These are phyloP conservation scores for Prosopis cineraria DNA, from an alignment of 306 rosid genomes.

Conservation along the genomic window DNA sequence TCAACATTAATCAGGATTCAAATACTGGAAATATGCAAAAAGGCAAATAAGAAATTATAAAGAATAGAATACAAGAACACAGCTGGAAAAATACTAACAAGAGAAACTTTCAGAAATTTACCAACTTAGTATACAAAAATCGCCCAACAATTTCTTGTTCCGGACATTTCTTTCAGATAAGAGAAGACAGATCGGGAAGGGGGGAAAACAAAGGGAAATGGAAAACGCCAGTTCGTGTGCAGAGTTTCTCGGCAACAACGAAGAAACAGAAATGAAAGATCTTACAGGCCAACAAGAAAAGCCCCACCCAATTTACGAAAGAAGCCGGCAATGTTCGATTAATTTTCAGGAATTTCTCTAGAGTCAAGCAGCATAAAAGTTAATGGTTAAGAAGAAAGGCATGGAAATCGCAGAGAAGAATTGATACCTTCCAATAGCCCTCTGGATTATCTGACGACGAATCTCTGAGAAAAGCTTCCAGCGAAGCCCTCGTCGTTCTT, in stretches of 20 bases:
- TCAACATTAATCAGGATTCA: neutral
- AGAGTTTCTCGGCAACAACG: neutral
- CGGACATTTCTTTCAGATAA: neutral
- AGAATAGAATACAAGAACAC: neutral
- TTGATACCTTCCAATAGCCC: neutral
- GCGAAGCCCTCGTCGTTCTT: neutral
- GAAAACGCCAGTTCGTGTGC: neutral
- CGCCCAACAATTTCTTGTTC: neutral
- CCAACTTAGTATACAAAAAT: neutral
- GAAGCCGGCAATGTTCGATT: neutral
- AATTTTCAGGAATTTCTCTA: neutral
- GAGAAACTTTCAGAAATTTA: neutral
- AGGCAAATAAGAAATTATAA: neutral
- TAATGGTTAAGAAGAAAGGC: neutral
- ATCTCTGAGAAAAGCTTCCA: neutral
- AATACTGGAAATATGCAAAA: neutral
- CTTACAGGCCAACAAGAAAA: neutral
- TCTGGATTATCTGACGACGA: too few species aligned
- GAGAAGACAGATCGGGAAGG: neutral
- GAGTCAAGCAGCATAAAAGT: neutral
- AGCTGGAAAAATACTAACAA: neutral
- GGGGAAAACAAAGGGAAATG: neutral
- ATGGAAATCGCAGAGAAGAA: neutral
- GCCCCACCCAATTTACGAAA: neutral
- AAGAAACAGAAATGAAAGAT: neutral